These are phyloP conservation scores for Rasamsonia emersonii DNA, from an alignment of 2,329 filamentous ascomycete species.

Conservation along the genomic window DNA sequence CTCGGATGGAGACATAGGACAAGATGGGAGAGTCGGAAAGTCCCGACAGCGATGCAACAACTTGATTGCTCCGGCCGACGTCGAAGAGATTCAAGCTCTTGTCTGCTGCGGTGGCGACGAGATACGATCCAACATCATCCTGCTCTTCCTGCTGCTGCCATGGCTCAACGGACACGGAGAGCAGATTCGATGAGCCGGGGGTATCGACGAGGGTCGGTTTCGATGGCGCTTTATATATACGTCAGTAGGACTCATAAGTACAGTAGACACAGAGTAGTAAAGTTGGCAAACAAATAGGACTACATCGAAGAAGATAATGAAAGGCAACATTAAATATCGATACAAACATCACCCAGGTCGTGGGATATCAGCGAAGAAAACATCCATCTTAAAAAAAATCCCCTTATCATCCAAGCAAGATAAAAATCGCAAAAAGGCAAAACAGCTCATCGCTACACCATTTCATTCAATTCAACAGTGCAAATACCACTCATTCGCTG, in stretches of 20 bases:
- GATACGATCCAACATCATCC: conserved; percentile 13
- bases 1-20: conserved; percentile 37
- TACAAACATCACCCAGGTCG: too few species aligned
- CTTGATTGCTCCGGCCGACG: conserved; percentile 12
- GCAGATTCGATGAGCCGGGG: conserved; percentile 45
- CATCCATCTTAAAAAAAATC: too few species aligned
- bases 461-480: not conserved
- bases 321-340: too few species aligned
- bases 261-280: not conserved
- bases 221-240: conserved; percentile 34
- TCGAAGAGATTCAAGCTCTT: conserved; percentile 40
- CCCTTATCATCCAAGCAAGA: too few species aligned
- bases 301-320: too few species aligned
- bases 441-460: not conserved
- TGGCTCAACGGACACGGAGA: conserved; percentile 39
- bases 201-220: conserved; percentile 32
- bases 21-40: conserved; percentile 42
- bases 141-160: conserved; percentile 18
- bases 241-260: conserved; percentile 10
- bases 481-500: too few species aligned
- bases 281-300: not conserved
- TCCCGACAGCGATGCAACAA: conserved; percentile 17
- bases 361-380: too few species aligned
- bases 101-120: conserved; percentile 41
- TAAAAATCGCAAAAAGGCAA: not conserved